These are phyloP conservation scores for Epichloe amarillans DNA, from an alignment of 2,329 filamentous ascomycete genomes.

Conservation along the genomic window DNA sequence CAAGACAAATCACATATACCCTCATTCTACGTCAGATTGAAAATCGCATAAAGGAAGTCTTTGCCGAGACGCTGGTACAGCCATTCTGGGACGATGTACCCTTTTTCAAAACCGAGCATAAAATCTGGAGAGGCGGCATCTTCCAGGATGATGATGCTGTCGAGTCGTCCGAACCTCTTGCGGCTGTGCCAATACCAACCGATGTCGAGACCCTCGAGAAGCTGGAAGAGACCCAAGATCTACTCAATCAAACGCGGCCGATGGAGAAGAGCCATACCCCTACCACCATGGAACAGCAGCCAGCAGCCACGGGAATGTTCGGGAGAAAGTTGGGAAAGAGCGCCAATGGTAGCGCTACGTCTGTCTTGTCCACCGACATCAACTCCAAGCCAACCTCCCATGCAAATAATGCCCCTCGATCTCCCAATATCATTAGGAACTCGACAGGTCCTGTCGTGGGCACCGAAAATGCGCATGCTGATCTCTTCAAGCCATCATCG, in stretches of 20 bases:
- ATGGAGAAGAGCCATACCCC: slow-evolving; percentile 44
- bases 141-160: slow-evolving; percentile 47
- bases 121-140: slow-evolving; percentile 74
- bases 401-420: slow-evolving; percentile 18
- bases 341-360: slow-evolving; percentile 16
- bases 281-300: slow-evolving; percentile 27
- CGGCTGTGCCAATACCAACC: slow-evolving; percentile 23
- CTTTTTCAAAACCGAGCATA: slow-evolving; percentile 69
- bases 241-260: slow-evolving; percentile 27
- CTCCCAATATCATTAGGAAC: slow-evolving; percentile 25
- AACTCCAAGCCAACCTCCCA: slow-evolving; percentile 30
- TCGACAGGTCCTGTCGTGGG: slow-evolving; percentile 53
- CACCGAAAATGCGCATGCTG: slow-evolving; percentile 52
- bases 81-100: slow-evolving; percentile 96
- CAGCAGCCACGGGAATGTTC: slow-evolving; percentile 29
- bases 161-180: slow-evolving; percentile 12
- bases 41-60: slow-evolving; percentile 83
- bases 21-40: slow-evolving; percentile 89
- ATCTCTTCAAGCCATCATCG: slow-evolving; percentile 44
- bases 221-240: slow-evolving; percentile 27
- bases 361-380: slow-evolving; percentile 34
- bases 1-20: slow-evolving; percentile 87
- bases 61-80: slow-evolving; percentile 79
- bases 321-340: slow-evolving; percentile 33
- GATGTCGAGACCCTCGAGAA: slow-evolving; percentile 38